Evolutionary conservation across 306 rosid genomes (phyloP).

Genomic region (Fragaria nilgerrensis): DNA sequence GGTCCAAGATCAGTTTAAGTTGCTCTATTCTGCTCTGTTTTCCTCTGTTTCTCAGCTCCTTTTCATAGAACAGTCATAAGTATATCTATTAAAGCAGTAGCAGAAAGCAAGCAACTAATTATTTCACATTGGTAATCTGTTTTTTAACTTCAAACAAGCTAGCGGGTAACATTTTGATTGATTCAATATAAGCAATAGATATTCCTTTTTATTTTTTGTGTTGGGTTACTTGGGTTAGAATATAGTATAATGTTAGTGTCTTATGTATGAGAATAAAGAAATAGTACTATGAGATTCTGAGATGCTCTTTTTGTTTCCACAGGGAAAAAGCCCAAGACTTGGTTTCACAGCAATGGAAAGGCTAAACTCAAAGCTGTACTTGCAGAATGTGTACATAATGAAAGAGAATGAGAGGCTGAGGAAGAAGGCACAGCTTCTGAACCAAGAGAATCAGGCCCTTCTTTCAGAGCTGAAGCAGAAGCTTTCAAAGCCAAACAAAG

Average conservation of each 20-base stretch:
- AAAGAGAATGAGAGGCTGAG: constrained; percentile 89
- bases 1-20: constrained; percentile 50
- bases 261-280: background rate
- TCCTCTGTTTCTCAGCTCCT: constrained; percentile 42
- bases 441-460: constrained; percentile 90
- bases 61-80: constrained; percentile 29
- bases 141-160: constrained; percentile 27
- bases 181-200: background rate
- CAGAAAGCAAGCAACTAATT: constrained; percentile 34
- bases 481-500: constrained; percentile 57
- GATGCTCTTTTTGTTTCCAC: constrained; percentile 17
- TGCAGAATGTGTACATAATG: constrained; percentile 97
- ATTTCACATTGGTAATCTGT: constrained; percentile 6
- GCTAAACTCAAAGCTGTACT: constrained; percentile 85
- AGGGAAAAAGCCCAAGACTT: background rate
- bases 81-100: constrained; percentile 40
- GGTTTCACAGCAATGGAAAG: constrained; percentile 59
- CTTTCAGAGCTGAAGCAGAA: constrained; percentile 92
- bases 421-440: constrained; percentile 93
- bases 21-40: constrained; percentile 37
- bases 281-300: background rate
- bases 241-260: constrained; percentile 19
- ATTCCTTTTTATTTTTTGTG: background rate
- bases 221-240: background rate
- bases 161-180: constrained; percentile 8